phyloP scores from a whole-genome alignment of 208 protist species.

The Acanthamoeba royreba region DNA sequence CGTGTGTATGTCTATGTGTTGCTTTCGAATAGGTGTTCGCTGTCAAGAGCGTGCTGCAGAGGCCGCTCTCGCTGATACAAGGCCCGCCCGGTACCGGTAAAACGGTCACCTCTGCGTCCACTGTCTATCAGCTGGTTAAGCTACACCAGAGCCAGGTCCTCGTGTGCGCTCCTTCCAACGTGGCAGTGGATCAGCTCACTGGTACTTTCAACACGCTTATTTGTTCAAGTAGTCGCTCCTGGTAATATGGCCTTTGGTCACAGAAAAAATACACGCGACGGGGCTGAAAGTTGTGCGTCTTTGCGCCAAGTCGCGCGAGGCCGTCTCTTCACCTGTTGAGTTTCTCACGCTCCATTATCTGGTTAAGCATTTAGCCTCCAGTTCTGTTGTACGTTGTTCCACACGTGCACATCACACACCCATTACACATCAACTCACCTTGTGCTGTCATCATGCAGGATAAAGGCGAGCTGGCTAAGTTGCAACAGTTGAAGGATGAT shows the following conservation, averaged over 20 bases:
- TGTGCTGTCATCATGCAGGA: neutral
- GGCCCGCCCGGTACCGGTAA: constrained; percentile 97
- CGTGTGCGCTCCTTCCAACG: constrained; percentile 94
- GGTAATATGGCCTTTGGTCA: neutral
- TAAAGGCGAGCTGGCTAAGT: constrained; percentile 79
- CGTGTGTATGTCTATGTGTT: too few relatives aligned
- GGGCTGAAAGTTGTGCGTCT: constrained; percentile 94
- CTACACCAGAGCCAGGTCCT: constrained; percentile 79
- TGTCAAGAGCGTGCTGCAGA: constrained; percentile 84
- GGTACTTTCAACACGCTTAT: neutral
- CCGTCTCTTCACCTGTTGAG: constrained; percentile 81
- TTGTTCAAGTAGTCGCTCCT: too few relatives aligned
- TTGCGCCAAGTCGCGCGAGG: constrained; percentile 88
- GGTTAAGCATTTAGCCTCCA: constrained; percentile 71
- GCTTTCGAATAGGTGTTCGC: too few relatives aligned
- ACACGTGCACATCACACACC: neutral
- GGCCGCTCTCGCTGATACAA: constrained; percentile 87
- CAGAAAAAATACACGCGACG: constrained; percentile 90
- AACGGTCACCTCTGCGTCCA: constrained; percentile 92
- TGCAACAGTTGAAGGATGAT: constrained; percentile 84
- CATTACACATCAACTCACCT: neutral
- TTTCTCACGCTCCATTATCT: constrained; percentile 90
- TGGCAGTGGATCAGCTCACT: constrained; percentile 95
- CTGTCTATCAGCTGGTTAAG: constrained; percentile 91
- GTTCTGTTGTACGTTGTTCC: neutral